phyloP scores from a whole-genome alignment of 2,329 filamentous ascomycete species.

The Aureobasidium sp. region DNA sequence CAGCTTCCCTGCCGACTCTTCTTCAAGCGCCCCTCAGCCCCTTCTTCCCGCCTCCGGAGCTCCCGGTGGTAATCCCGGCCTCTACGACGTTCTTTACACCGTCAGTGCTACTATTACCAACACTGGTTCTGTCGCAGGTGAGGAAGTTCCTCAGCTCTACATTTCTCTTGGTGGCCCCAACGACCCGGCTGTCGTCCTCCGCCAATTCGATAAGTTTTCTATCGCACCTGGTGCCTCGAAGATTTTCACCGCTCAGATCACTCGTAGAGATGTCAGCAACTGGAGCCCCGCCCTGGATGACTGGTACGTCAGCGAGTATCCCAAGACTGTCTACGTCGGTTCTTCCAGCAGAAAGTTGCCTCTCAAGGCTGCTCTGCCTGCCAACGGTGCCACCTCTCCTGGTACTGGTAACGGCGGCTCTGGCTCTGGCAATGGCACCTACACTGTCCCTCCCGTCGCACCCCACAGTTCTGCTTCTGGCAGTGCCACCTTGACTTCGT shows the following conservation, averaged over 20 bases:
- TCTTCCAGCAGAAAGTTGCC: slow-evolving; percentile 49
- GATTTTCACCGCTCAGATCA: slow-evolving; percentile 60
- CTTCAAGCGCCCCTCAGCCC: slow-evolving; percentile 51
- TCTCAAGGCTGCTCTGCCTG: slow-evolving; percentile 27
- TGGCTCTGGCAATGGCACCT: slow-evolving; percentile 1
- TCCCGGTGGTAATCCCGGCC: slow-evolving; percentile 49
- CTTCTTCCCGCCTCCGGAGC: slow-evolving; percentile 51
- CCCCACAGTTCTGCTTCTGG: neutral
- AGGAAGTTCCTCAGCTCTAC: slow-evolving; percentile 68
- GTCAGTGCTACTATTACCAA: slow-evolving; percentile 63
- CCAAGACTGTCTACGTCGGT: slow-evolving; percentile 53
- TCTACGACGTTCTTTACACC: slow-evolving; percentile 62
- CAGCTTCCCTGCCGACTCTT: slow-evolving; percentile 48
- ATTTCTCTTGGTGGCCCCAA: slow-evolving; percentile 69
- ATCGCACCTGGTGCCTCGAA: slow-evolving; percentile 60
- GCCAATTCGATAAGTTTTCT: slow-evolving; percentile 70
- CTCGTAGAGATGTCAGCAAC: slow-evolving; percentile 73
- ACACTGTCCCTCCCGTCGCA: neutral
- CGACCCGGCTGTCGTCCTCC: slow-evolving; percentile 58
- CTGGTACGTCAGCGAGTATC: slow-evolving; percentile 57
- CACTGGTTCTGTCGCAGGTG: slow-evolving; percentile 54
- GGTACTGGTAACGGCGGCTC: slow-evolving; percentile 3
- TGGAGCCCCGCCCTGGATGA: slow-evolving; percentile 77
- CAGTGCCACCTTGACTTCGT: neutral
- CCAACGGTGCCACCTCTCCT: neutral